These are phyloP conservation scores for Yamadazyma jaroonii DNA, from an alignment of 1,139 yeast genomes.

Conservation along the genomic window DNA sequence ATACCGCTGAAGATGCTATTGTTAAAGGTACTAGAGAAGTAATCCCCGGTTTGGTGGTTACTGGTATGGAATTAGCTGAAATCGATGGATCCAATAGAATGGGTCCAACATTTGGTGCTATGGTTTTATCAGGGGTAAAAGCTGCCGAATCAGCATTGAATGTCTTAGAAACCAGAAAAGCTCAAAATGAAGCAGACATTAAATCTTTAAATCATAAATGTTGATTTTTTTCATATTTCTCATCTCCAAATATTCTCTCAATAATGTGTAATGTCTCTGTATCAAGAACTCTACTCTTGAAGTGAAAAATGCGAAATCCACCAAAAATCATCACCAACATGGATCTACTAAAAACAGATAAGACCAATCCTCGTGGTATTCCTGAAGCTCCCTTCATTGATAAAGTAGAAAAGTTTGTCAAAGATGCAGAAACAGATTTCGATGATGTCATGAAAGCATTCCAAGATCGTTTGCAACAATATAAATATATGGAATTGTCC, in stretches of 20 bases:
- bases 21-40: conserved; percentile 71
- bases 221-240: background rate
- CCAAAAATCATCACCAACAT: conserved; percentile 3
- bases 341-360: conserved; percentile 38
- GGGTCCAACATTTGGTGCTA: conserved; percentile 86
- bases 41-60: conserved; percentile 69
- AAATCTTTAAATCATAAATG: conserved; percentile 8
- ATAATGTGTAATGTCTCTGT: too few species aligned
- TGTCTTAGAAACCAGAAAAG: conserved; percentile 48
- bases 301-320: conserved; percentile 1
- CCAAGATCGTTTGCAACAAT: conserved; percentile 78
- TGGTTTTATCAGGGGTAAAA: conserved; percentile 74
- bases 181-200: conserved; percentile 27
- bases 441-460: conserved; percentile 65
- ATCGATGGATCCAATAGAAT: conserved; percentile 76
- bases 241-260: too few species aligned
- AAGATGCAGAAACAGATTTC: conserved; percentile 64
- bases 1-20: conserved; percentile 73
- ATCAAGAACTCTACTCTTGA: too few species aligned
- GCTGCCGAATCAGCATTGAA: conserved; percentile 65
- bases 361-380: conserved; percentile 84
- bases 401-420: conserved; percentile 71
- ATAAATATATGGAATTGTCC: conserved; percentile 84
- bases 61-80: conserved; percentile 81
- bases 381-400: conserved; percentile 96